Evolutionary conservation across 1,139 yeast genomes (phyloP), one percentile per base, ranked within the genome.

Genomic region (Fermentozyma sake): DNA sequence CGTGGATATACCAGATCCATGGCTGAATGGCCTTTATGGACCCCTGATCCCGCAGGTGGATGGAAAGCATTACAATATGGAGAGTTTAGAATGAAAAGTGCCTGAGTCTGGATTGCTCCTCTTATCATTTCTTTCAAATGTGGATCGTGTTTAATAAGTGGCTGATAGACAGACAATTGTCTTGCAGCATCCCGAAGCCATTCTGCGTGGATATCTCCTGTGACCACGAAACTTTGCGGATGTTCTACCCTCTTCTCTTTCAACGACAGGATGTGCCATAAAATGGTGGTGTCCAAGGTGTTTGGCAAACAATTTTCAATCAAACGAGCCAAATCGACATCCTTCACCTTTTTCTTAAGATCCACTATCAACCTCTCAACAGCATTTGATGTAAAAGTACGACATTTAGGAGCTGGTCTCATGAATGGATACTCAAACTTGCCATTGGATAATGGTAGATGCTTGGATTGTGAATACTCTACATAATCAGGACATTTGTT

Each of bases 31-130:
- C 73, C 77, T 23, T 59, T 55, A 25, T 58, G 61, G 14, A 82
- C 68, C 0, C 68, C 68, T 3, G 85, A 73, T 4, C 63, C 70
- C 1, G 68, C 66, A 0, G 95, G 95, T 3, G 95, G 94, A 44
- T 86, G 94, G 60, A 84, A 86, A 0, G 95, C 95, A 52, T 86
- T 86, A 55, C 96, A 86, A 52, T 83, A 86, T 0, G 95, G 95
- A 6, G 80, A 71, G 19, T 59, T 61, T 18, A 58, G 42, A 10
- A 86, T 62, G 43, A 71, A 83, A 14, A 65, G 57, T 0, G 86
- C 82, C 50, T 86, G 96, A 13, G 87, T 83, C 36, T 76, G 72
- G 30, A 86, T 82, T 2, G 95, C 94, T 4, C 96, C 96, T 33
- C 61, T 61, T 21, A 86, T 67, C 46, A 86, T 55, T 20, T 62